Evolutionary conservation across 768 basidiomycete species (phyloP), one percentile per base, ranked within the genome.

Genomic region (Amanita inopinata): DNA sequence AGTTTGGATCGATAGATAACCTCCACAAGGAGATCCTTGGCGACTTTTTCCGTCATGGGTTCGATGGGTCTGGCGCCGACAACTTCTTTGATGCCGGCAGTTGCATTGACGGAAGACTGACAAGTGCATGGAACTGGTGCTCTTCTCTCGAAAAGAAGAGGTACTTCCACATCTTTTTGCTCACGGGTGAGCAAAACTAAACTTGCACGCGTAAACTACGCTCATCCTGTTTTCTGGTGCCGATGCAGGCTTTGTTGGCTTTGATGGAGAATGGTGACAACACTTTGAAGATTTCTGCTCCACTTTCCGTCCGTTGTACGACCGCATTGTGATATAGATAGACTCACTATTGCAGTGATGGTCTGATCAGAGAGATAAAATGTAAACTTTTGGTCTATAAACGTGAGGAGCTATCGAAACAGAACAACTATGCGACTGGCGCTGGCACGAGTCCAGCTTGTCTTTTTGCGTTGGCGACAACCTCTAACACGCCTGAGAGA

Each of bases 121-220:
- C 88, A 22, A 88, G 85, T 57, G 88, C 88, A 3, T 91, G 88
- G 88, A 88, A 91, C 56, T 91, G 88, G 88, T 91, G 88, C 62
- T 78, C 80, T 37, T 71, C 69, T 34, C 59, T 91, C 50, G 88
- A 90, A 67, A 91, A 89, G 67, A 91, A 91, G 64, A 67, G 78
- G 37, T 91, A 78, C 56, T 88, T 89, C 66, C 78, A 74, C 4
- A 64, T 87, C 15, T 90, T 90, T 59, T 61, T 90, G 47, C 63
- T 91, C 40, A 74, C 77, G 34, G 83, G 85, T 85, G 46, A 50
- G 80, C 8, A 58, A 32, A 12, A n/a, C 7, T 44, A 9, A 17
- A 32, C 37, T 6, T 41, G 19, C 34, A 4, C 41, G 2, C 15
- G 15, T 15, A 38, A 32, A 2, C 11, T 18, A 27, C 27, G 14